Conservation (phyloP, 345 rosid genomes). For the Hibiscus syriacus region DNA sequence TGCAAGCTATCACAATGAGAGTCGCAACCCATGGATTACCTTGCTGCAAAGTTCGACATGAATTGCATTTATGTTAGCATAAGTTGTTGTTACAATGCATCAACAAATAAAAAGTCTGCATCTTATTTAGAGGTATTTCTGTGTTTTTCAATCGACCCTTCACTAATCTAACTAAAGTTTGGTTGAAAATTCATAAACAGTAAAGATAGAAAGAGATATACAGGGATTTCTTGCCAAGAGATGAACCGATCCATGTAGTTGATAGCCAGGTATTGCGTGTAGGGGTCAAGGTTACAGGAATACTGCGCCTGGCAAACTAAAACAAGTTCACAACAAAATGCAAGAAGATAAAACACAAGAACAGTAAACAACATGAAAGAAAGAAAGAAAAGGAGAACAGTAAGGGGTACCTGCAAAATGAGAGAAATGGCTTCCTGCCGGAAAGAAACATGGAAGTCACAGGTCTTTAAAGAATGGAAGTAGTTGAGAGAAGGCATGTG, state of each 20-base stretch:
- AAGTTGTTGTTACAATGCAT: not conserved
- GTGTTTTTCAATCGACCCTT: not conserved
- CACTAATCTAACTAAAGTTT: no score
- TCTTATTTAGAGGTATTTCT: not conserved
- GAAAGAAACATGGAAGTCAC: conserved; percentile 18
- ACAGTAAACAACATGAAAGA: not conserved
- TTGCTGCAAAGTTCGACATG: conserved; percentile 20
- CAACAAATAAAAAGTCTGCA: not conserved
- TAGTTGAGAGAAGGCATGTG: conserved; percentile 32
- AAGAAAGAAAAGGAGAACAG: not conserved
- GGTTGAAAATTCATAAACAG: no score
- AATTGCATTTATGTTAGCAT: not conserved
- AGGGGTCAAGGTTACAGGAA: conserved; percentile 27
- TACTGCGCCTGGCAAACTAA: conserved; percentile 13
- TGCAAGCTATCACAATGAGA: conserved; percentile 33
- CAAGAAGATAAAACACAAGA: not conserved
- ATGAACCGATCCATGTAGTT: conserved; percentile 52
- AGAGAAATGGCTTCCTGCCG: conserved; percentile 40
- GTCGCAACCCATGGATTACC: conserved; percentile 36
- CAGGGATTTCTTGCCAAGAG: conserved; percentile 30
- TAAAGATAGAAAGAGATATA: no score
- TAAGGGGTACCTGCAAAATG: conserved; percentile 25
- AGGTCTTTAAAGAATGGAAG: conserved; percentile 14
- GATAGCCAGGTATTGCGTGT: conserved; percentile 38
- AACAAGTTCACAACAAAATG: conserved; percentile 10